Evolutionary conservation across 805 yeast genomes (phyloP), one percentile per base, ranked within the genome.

Genomic region (Candida dajiaensis): DNA sequence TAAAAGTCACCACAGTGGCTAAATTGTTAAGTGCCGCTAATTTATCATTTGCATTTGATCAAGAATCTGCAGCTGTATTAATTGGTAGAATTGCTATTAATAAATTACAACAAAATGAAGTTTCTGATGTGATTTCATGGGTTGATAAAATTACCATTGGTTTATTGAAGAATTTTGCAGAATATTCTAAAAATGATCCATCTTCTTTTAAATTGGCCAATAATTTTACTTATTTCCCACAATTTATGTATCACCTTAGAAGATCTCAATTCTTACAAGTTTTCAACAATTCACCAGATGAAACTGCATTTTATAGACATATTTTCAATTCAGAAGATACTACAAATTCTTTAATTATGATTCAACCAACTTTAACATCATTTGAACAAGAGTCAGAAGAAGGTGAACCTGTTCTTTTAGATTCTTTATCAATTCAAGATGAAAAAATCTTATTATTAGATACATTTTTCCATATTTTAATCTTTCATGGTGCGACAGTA

Each of bases 221-320:
- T 12, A 66, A 68, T 31, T 73, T 77, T 55, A 72, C 78, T 25
- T 62, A 80, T 56, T 73, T 79, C 48, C 88, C 89, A 8, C 87
- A 81, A 58, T 82, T 81, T 62, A 68, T 82, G 65, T 82, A 77
- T 62, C 83, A 82, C 60, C 70, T 82, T 59, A 70, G 87, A 62
- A 72, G 89, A 55, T 80, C 86, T 1, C 81, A 74, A 44, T 80
- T 83, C 56, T 69, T 82, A 33, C 81, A 79, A 54, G 80, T 82
- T 18, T 82, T 82, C 66, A 80, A 80, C 57, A 78, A 77, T 54
- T 81, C 87, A 1, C 89, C 89, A 0, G 89, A 82, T 65, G 89
- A 82, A 62, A 80, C 89, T 6, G 72, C 80, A 16, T 82, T 74
- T 58, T 73, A 78, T 49, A 73, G 86, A 57, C 87, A 81, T 55